Evolutionary conservation across 179 eudicot species (phyloP), one percentile per base, ranked within the genome.

Genomic region (Carnegiea gigantea): DNA sequence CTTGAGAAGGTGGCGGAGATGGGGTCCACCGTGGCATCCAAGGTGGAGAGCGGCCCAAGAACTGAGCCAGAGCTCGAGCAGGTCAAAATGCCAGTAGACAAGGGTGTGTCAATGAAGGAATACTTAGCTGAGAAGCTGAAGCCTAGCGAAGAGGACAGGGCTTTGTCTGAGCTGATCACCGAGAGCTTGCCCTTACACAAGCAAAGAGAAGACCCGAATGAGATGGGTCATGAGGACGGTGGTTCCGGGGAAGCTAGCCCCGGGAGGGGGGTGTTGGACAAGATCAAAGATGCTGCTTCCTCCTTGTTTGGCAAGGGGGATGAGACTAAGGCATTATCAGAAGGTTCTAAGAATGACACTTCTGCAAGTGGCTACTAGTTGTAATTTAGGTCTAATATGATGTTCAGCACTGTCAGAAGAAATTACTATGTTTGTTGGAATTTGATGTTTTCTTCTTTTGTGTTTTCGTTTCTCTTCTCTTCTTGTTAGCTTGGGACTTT

Each of bases 121-220:
- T 90, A 90, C 76, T 74, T 92, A 70, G 88, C 74, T 1, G 93
- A 90, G 86, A 94, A 90, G 81, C 62, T 90, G 46, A 89, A 79
- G 62, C 97, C 97, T 0, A 78, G 91, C 0, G 95, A 94, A 13
- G 95, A 93, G 33, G 95, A 94, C 72, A 88, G 85, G 85, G 89
- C 86, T 1, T 70, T 91, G 21, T 89, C 97, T 0, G 86, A 91
- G 71, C 87, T 75, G 30, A 92, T 92, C 13, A 84, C 89, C 0
- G 89, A 81, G 23, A 68, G 89, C 0, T 23, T 91, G 23, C 85
- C 92, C 3, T 62, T 91, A 5, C 84, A 78, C 17, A 85, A 78
- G 75, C 78, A 46, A 6, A 88, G 79, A 79, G 83, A 80, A 14
- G 86, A 79, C 24, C 36, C 38, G 0, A 26, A 75, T 0, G 81